These are phyloP conservation scores for Brachypodium distachyon DNA, from an alignment of 202 grass and related monocot genomes.

Conservation along the genomic window DNA sequence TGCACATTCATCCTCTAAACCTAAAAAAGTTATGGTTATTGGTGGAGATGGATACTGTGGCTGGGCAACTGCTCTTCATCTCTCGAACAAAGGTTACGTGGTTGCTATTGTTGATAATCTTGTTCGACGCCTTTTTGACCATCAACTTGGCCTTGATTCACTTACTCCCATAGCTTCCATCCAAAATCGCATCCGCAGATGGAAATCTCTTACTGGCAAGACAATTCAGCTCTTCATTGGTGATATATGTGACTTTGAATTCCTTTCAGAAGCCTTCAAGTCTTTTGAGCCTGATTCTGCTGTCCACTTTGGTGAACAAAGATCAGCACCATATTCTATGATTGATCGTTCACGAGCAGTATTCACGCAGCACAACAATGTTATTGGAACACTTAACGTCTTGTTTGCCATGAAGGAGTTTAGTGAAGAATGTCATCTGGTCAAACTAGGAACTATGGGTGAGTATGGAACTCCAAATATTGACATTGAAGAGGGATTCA, in stretches of 20 bases:
- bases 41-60: slow-evolving; percentile 97
- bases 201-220: slow-evolving; percentile 78
- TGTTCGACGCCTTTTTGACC: slow-evolving; percentile 81
- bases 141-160: slow-evolving; percentile 87
- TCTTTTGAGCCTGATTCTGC: slow-evolving; percentile 88
- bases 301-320: slow-evolving; percentile 93
- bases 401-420: slow-evolving; percentile 90
- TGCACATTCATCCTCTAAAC: slow-evolving; percentile 41
- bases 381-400: slow-evolving; percentile 95
- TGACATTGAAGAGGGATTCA: slow-evolving; percentile 91
- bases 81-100: slow-evolving; percentile 97
- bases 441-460: slow-evolving; percentile 95
- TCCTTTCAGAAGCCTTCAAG: slow-evolving; percentile 87
- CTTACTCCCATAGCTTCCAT: slow-evolving; percentile 87
- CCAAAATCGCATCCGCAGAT: slow-evolving; percentile 69
- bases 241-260: slow-evolving; percentile 94
- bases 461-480: slow-evolving; percentile 98
- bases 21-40: slow-evolving; percentile 91
- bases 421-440: slow-evolving; percentile 74
- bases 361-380: slow-evolving; percentile 91
- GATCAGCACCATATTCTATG: slow-evolving; percentile 94
- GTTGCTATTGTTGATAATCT: slow-evolving; percentile 89
- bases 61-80: slow-evolving; percentile 89
- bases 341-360: slow-evolving; percentile 90
- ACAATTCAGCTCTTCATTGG: slow-evolving; percentile 78